Conservation (phyloP, 176 grass and related monocot species). For the Carex scoparia region DNA sequence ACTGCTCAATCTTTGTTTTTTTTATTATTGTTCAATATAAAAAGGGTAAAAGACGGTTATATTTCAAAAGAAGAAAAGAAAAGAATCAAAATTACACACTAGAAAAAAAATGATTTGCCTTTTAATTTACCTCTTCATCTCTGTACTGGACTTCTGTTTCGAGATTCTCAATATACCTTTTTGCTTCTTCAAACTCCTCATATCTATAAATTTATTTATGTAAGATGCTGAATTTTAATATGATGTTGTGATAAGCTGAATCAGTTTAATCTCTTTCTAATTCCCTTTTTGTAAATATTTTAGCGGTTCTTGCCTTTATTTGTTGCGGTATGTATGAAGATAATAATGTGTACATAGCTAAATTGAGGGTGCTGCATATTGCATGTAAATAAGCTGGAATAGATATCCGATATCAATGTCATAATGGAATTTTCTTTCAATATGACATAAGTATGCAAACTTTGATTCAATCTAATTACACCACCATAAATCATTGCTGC, state of each 20-base stretch:
- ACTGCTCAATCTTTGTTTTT: conserved; percentile 48
- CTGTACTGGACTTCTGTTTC: conserved; percentile 43
- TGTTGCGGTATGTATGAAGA: neutral
- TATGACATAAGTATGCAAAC: neutral
- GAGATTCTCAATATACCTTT: conserved; percentile 49
- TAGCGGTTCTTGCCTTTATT: neutral
- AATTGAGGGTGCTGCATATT: too few relatives aligned
- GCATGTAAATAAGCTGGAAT: too few relatives aligned
- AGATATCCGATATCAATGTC: neutral
- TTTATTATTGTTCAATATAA: conserved; percentile 3
- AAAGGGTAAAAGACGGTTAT: conserved; percentile 24
- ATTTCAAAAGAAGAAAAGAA: conserved; percentile 10
- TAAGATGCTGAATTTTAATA: neutral
- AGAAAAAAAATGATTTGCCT: neutral
- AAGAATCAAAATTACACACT: conserved; percentile 3
- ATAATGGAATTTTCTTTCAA: neutral
- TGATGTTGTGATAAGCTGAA: neutral
- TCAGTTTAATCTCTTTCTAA: neutral
- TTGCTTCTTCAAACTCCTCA: conserved; percentile 56
- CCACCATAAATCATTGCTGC: neutral
- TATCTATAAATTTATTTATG: conserved; percentile 17
- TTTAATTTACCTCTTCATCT: conserved; percentile 63
- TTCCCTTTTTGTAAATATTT: neutral
- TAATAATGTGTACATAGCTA: neutral
- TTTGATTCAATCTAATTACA: neutral